Evolutionary conservation across 768 basidiomycete genomes (phyloP), one percentile per base, ranked within the genome.

Genomic region (Gautieria morchelliformis): DNA sequence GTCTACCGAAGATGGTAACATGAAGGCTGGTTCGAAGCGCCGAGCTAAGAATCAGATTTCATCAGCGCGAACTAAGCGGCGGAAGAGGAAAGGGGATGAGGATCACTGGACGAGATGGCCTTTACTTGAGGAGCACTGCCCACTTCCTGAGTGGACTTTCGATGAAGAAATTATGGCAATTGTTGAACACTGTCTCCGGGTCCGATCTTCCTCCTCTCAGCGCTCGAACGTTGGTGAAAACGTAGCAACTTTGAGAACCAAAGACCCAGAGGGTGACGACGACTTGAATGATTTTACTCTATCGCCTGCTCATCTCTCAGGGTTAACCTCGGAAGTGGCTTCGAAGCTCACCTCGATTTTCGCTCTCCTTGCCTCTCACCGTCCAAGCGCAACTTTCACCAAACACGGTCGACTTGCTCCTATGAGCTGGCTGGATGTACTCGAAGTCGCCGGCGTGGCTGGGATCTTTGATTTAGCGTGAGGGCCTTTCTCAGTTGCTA

Each of bases 41-140:
- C 27, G 3, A 5, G 27, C 27, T 27, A 35, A 55, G 33, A 53
- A 12, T 30, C 11, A 54, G 41, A 11, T 24, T 6, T 27, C 20
- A 44, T 24, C 53, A 40, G 47, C 24, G 32, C 3, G 30, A 5
- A 14, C n/a, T 32, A 49, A 49, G 24, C 32, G 51, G 14, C 12
- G 6, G 20, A 40, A 19, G 37, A 37, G 15, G 35, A 40, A 4
- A 39, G 5, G 10, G n/a, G 15, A 52, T 6, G 19, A 49, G 5
- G 48, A 49, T 49, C 64, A 71, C 0, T 89, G 86, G 87, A 88
- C 87, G 0, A 74, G 81, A 7, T 91, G 89, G 89, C 89, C 89
- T 1, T 76, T 89, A 52, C 75, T 81, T 17, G 62, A 74, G 3
- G 71, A 73, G 15, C 85, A 90, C 62, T 76, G 87, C 15, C 72